Conservation (phyloP, 495 filamentous ascomycete species). For the Podospora fimiseda region DNA sequence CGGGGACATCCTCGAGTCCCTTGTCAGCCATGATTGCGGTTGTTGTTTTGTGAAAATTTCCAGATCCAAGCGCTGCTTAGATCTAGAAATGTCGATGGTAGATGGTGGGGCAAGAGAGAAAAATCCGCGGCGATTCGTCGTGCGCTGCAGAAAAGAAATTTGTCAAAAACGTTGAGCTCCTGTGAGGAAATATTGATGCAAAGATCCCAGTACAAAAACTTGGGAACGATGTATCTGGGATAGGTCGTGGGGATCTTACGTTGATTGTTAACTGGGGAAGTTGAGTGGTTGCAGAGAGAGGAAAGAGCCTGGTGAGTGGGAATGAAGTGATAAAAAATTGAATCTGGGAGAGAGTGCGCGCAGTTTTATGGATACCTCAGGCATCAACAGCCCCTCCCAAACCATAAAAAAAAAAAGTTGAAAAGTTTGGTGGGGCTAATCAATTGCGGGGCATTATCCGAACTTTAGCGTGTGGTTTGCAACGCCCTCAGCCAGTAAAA, state of each 20-base stretch:
- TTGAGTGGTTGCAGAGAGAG: conserved; percentile 27
- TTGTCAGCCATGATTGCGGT: conserved; percentile 97
- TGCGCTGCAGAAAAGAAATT: conserved; percentile 31
- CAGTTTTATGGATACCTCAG: conserved; percentile 23
- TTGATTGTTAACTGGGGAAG: conserved; percentile 25
- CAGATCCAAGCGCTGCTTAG: conserved; percentile 67
- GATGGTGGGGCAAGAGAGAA: conserved; percentile 41
- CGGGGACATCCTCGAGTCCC: conserved; percentile 92
- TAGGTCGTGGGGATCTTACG: conserved; percentile 21
- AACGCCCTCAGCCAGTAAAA: background rate
- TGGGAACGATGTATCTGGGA: conserved; percentile 42
- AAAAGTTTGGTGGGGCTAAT: conserved; percentile 15
- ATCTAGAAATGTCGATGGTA: conserved; percentile 45
- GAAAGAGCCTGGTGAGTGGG: conserved; percentile 15
- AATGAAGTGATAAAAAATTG: conserved; percentile 23
- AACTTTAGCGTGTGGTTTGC: background rate
- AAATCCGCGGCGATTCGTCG: conserved; percentile 35
- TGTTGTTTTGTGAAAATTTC: conserved; percentile 38
- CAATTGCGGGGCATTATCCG: background rate
- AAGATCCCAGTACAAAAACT: conserved; percentile 28
- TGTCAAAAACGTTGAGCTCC: too few species aligned
- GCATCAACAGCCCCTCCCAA: conserved; percentile 15
- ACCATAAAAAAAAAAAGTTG: conserved; percentile 11
- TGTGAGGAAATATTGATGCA: too few species aligned
- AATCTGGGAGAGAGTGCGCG: conserved; percentile 19